Percentiles rank a stretch among this genome's conserved stretches.
Evolutionary conservation across 805 yeast genomes (phyloP).

Genomic region (Teunomyces gatunensis): DNA sequence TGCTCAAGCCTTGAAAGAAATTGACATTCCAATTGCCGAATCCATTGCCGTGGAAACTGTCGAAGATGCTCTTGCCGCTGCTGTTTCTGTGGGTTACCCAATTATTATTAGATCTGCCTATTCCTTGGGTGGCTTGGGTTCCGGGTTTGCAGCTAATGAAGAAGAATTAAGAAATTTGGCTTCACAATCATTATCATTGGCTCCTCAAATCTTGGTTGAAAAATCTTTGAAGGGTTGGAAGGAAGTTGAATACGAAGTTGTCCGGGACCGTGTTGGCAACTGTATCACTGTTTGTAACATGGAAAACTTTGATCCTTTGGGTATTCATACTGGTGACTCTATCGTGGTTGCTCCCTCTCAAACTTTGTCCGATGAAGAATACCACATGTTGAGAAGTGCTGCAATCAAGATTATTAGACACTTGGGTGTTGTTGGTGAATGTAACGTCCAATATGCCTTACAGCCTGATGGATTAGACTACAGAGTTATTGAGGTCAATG

Average conservation of each 20-base stretch:
- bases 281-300: slow-evolving; percentile 98
- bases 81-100: slow-evolving; percentile 85
- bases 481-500: slow-evolving; percentile 96
- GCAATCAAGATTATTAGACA: slow-evolving; percentile 97
- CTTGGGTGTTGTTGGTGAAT: slow-evolving; percentile 98
- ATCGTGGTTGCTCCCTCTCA: slow-evolving; percentile 99
- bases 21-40: slow-evolving; percentile 93
- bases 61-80: slow-evolving; percentile 92
- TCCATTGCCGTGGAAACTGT: slow-evolving; percentile 93
- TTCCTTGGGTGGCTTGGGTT: slow-evolving; percentile 96
- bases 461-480: slow-evolving; percentile 95
- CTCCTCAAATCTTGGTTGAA: slow-evolving; percentile 96
- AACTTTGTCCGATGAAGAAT: slow-evolving; percentile 94
- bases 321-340: slow-evolving; percentile 98
- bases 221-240: slow-evolving; percentile 98
- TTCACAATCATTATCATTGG: slow-evolving; percentile 80
- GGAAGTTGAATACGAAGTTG: slow-evolving; percentile 98
- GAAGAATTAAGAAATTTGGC: slow-evolving; percentile 84
- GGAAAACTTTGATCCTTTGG: slow-evolving; percentile 98
- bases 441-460: slow-evolving; percentile 95
- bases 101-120: slow-evolving; percentile 96
- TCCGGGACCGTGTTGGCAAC: slow-evolving; percentile 92
- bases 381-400: slow-evolving; percentile 95
- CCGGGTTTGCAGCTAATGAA: slow-evolving; percentile 88
- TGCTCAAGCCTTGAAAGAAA: slow-evolving; percentile 92